A percentile compares a stretch with the other conserved stretches of the same genome.
Evolutionary conservation across 2,329 filamentous ascomycete genomes (phyloP).

Genomic region (Pyricularia sp.): DNA sequence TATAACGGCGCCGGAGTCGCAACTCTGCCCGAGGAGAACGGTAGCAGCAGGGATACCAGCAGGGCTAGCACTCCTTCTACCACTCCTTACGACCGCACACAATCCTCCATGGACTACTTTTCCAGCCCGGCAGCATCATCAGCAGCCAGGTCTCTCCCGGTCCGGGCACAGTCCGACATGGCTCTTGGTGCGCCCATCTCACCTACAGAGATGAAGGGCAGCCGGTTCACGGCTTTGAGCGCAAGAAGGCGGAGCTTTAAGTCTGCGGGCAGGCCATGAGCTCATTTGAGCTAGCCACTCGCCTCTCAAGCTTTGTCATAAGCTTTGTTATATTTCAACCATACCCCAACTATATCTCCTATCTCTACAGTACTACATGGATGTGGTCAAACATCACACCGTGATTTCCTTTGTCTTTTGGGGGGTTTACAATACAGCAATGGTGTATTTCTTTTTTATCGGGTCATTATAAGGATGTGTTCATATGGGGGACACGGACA

Average conservation of each 20-base stretch:
- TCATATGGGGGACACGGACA: not conserved
- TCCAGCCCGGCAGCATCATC: not conserved
- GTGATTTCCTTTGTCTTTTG: not conserved
- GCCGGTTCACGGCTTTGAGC: not conserved
- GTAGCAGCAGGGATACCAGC: not conserved
- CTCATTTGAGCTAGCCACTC: not conserved
- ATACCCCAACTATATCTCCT: not conserved
- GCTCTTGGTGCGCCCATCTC: not conserved
- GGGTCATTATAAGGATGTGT: not conserved
- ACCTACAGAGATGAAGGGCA: not conserved
- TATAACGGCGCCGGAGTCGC: not conserved
- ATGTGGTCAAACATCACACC: not conserved
- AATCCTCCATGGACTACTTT: not conserved
- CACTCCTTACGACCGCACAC: not conserved
- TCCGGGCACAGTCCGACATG: not conserved
- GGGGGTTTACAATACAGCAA: not conserved
- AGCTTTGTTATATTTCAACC: not conserved
- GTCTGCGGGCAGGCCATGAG: not conserved
- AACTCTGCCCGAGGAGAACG: not conserved
- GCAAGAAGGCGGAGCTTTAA: not conserved
- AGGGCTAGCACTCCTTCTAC: not conserved
- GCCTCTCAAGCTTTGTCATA: not conserved
- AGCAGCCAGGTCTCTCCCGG: not conserved
- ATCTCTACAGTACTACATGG: not conserved
- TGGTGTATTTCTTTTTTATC: not conserved